These are phyloP conservation scores for Populus hybrid DNA, from an alignment of 441 rosid genomes.

Conservation along the genomic window DNA sequence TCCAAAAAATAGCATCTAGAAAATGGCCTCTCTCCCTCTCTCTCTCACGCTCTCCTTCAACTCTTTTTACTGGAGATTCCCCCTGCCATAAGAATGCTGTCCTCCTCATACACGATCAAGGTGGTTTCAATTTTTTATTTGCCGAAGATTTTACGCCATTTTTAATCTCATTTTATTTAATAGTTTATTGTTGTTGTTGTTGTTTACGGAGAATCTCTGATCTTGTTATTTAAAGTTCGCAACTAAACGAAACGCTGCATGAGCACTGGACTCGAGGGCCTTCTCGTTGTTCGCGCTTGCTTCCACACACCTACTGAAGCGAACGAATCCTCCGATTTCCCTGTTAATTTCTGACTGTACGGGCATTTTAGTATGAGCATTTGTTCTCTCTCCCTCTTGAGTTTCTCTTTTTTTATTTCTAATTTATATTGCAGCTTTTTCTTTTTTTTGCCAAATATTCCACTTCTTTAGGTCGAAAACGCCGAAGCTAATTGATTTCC, in stretches of 20 bases:
- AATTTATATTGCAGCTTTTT: too few relatives aligned
- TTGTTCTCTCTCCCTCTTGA: too few relatives aligned
- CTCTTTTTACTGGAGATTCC: too few relatives aligned
- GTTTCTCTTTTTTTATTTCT: neutral
- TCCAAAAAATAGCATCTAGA: too few relatives aligned
- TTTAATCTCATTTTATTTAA: neutral
- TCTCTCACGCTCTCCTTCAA: too few relatives aligned
- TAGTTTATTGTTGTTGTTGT: too few relatives aligned
- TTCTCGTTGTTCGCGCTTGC: slow-evolving; percentile 15
- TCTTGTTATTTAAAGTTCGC: slow-evolving; percentile 1
- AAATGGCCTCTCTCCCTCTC: too few relatives aligned
- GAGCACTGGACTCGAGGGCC: slow-evolving; percentile 6
- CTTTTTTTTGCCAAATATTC: too few relatives aligned
- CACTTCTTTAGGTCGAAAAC: too few relatives aligned
- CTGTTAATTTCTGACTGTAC: neutral
- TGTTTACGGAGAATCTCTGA: slow-evolving; percentile 33
- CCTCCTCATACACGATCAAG: neutral
- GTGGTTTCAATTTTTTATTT: neutral
- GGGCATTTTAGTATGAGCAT: neutral
- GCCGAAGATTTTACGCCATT: neutral
- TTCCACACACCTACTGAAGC: neutral
- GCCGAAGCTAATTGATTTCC: too few relatives aligned
- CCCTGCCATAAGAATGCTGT: slow-evolving; percentile 4
- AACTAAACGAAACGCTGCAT: slow-evolving; percentile 3
- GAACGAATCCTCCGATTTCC: neutral